Evolutionary conservation across 2,329 filamentous ascomycete genomes (phyloP).

Genomic region (Ophiostoma populinum): DNA sequence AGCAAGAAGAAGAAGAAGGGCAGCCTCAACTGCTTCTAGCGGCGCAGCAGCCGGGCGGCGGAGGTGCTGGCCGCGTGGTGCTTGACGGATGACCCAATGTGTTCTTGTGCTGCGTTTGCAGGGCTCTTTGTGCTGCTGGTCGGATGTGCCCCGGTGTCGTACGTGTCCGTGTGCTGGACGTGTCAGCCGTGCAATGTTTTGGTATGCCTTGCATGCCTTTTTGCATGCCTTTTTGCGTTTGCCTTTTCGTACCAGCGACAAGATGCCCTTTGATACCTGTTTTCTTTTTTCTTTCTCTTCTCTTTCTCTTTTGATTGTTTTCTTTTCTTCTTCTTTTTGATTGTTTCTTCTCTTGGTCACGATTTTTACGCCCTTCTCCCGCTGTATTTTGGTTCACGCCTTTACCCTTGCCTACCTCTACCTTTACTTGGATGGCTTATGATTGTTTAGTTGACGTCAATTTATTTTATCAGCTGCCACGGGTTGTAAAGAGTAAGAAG

Average conservation of each 20-base stretch:
- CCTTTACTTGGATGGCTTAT: too few species aligned
- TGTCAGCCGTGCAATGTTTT: slow-evolving; percentile 4
- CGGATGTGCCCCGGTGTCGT: background rate
- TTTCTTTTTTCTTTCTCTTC: background rate
- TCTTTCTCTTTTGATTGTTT: background rate
- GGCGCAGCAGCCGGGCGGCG: too few species aligned
- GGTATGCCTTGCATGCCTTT: background rate
- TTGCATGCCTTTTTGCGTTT: background rate
- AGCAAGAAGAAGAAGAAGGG: slow-evolving; percentile 92
- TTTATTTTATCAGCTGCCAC: too few species aligned
- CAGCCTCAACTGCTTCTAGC: slow-evolving; percentile 94
- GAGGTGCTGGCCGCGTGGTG: background rate
- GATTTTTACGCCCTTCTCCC: too few species aligned
- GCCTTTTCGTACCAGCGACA: slow-evolving; percentile 1
- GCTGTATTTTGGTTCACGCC: too few species aligned
- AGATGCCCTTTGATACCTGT: slow-evolving; percentile 2
- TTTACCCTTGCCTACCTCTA: too few species aligned
- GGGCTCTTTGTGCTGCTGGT: background rate
- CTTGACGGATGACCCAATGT: too few species aligned
- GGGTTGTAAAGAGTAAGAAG: too few species aligned
- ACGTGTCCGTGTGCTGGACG: slow-evolving; percentile 2
- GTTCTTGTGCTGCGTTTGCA: background rate
- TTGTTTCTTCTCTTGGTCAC: background rate
- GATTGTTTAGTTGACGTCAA: too few species aligned
- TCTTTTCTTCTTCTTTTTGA: background rate